Evolutionary conservation across 2,329 filamentous ascomycete species (phyloP), one percentile per base, ranked within the genome.

Genomic region (Trichophyton rubrum): DNA sequence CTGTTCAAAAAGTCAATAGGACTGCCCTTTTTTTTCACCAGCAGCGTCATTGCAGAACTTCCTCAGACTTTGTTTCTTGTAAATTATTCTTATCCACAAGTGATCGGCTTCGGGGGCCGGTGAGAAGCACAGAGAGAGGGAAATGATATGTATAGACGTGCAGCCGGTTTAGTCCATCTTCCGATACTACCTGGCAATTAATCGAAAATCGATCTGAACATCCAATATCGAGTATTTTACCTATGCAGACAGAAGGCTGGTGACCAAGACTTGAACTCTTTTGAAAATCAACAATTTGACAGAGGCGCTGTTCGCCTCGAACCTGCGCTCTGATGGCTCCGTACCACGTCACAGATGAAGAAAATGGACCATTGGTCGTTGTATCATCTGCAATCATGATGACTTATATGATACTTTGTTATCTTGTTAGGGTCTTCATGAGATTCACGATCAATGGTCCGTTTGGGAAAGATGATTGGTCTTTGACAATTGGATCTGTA

Each of bases 391-490:
- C 47, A 7, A 24, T 65, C 11, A 56, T 64, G 27, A 62, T 62
- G 61, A 61, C 61, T 9, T 65, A 65, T 41, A 64, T 59, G 55
- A 59, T 65, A 45, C 51, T 65, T 2, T 64, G 62, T 41, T 64
- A 61, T 45, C 45, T 64, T 24, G 61, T 61, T 22, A 61, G 64
- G 35, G 15, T 65, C 33, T 15, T 62, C 27, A 62, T 62, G 43
- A 60, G 64, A 56, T 47, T 62, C 30, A 64, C 64, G 8, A 62
- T 65, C 40, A 65, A 65, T 38, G 64, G 62, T 20, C 64, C 64
- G 7, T 57, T 65, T 49, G 61, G 62, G 15, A 27, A 41, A 20
- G 64, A 65, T 30, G 64, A 65, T 55, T 62, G 58, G 56, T 55
- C 60, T n/a, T 59, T 65, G 33, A 61, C 64, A 33, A 41, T 53